Evolutionary conservation across 2,329 filamentous ascomycete species (phyloP).

Genomic region (Penicillium italicum): DNA sequence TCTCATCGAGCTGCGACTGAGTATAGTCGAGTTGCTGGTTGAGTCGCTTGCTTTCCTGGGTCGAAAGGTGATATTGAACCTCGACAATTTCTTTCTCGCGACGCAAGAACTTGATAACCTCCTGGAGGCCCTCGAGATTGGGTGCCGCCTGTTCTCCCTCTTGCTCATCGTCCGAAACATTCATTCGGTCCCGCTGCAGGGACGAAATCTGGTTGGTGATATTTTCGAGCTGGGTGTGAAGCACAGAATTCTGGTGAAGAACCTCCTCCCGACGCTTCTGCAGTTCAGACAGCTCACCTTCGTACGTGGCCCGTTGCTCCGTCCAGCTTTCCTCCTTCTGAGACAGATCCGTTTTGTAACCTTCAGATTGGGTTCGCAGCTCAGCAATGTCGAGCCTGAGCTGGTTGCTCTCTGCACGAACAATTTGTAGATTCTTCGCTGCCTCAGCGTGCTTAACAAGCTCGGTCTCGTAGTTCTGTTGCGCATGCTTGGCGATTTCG

Average conservation of each 20-base stretch:
- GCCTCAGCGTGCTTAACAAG: slow-evolving; percentile 93
- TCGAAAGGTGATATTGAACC: slow-evolving; percentile 87
- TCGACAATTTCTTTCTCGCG: slow-evolving; percentile 97
- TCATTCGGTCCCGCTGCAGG: slow-evolving; percentile 70
- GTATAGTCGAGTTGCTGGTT: slow-evolving; percentile 87
- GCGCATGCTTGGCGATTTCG: slow-evolving; percentile 86
- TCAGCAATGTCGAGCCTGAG: slow-evolving; percentile 74
- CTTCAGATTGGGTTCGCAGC: slow-evolving; percentile 76
- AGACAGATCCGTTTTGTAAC: slow-evolving; percentile 70
- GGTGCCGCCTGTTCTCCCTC: slow-evolving; percentile 49
- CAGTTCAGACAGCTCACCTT: slow-evolving; percentile 77
- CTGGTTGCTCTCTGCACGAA: slow-evolving; percentile 76
- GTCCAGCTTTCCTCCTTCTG: slow-evolving; percentile 87
- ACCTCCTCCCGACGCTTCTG: slow-evolving; percentile 77
- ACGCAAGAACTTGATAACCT: slow-evolving; percentile 85
- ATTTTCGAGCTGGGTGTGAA: slow-evolving; percentile 84
- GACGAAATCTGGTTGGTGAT: slow-evolving; percentile 74
- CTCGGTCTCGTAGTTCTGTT: slow-evolving; percentile 93
- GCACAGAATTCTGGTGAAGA: slow-evolving; percentile 81
- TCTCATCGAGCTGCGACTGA: slow-evolving; percentile 83
- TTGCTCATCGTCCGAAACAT: slow-evolving; percentile 46
- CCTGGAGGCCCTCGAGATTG: slow-evolving; percentile 72
- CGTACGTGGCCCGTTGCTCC: slow-evolving; percentile 73
- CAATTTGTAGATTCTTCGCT: slow-evolving; percentile 74
- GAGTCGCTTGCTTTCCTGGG: slow-evolving; percentile 80